Conservation (phyloP, 176 grass and related monocot genomes). For the Paspalum notatum region DNA sequence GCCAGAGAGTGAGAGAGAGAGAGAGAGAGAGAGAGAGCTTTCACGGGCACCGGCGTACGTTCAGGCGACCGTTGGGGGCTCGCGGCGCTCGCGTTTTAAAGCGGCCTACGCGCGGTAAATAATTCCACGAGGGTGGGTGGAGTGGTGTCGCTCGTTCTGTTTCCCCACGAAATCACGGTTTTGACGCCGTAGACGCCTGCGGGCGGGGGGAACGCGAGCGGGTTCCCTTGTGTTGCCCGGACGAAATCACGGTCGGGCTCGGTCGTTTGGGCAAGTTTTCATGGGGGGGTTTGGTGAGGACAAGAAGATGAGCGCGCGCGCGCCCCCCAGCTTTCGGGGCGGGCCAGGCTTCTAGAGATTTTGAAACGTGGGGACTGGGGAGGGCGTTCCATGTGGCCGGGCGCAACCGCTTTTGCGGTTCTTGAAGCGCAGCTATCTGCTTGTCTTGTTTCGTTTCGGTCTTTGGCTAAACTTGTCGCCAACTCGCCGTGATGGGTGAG, state of each 20-base stretch:
- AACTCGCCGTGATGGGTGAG: no score
- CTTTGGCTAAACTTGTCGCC: slow-evolving; percentile 9
- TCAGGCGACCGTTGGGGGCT: slow-evolving; percentile 43
- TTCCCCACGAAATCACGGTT: neutral
- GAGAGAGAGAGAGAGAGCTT: neutral
- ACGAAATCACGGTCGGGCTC: slow-evolving; percentile 15
- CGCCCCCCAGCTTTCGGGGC: neutral
- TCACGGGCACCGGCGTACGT: neutral
- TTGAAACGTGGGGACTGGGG: slow-evolving; percentile 18
- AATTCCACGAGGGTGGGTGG: neutral
- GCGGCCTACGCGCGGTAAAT: neutral
- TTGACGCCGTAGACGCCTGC: no score
- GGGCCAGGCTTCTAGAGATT: slow-evolving; percentile 11
- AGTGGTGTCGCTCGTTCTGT: neutral
- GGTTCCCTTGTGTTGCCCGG: slow-evolving; percentile 11
- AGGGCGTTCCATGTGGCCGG: neutral
- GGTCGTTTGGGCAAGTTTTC: slow-evolving; percentile 29
- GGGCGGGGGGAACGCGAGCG: no score
- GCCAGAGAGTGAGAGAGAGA: neutral
- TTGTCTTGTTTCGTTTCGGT: neutral
- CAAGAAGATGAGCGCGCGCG: neutral
- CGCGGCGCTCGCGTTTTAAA: slow-evolving; percentile 36
- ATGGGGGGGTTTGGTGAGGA: slow-evolving; percentile 32
- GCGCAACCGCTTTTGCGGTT: slow-evolving; percentile 10
- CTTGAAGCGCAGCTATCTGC: neutral